Base-by-base conservation (phyloP, 192 early-diverging fungal species). In the Backusella westeae region DNA sequence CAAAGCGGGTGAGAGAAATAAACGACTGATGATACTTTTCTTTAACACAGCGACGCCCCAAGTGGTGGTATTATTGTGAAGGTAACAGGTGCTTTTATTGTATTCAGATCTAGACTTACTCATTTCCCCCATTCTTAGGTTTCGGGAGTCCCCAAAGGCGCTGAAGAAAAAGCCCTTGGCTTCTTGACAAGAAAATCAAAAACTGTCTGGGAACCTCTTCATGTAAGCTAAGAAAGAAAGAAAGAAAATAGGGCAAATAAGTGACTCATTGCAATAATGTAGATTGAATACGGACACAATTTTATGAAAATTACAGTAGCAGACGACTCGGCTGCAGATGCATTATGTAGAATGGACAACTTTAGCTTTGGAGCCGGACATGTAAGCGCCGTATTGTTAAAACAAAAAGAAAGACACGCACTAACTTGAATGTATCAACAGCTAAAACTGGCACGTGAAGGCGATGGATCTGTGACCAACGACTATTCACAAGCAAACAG, bases 131-230 rank as follows among this genome's bases (percentile, higher is more conserved):
- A 19, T 49, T 63, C 36, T 34, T 44, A 79, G 78, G 34, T 79
- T n/a, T 59, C 80, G 2, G 73, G 73, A 10, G 63, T 75, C 67
- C 80, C 80, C 6, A 44, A 29, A 15, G 69, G 73, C n/a, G 15
- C 67, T 42, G 80, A 81, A 53, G 38, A 75, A 15, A 49, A 75
- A 23, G 46, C 72, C 5, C 0, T 81, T 8, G 42, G 52, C 1
- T 81, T 81, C 65, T 35, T 81, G 9, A 42, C 71, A 17, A 46
- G 76, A 46, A 81, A 81, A 56, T 44, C 69, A 6, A 74, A 77
- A 46, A 19, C 65, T 6, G 44, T 49, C 15, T 81, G 80, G 80
- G 76, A 75, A 26, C 42, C 67, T 39, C 72, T 74, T 23, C 15
- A 75, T 26, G 80, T 81, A 78, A 49, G 7, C n/a, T 49, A 1